Percentiles rank a stretch among this genome's conserved stretches.
phyloP scores from a whole-genome alignment of 78 protist genomes.

The Blattamonas nauphoetae region DNA sequence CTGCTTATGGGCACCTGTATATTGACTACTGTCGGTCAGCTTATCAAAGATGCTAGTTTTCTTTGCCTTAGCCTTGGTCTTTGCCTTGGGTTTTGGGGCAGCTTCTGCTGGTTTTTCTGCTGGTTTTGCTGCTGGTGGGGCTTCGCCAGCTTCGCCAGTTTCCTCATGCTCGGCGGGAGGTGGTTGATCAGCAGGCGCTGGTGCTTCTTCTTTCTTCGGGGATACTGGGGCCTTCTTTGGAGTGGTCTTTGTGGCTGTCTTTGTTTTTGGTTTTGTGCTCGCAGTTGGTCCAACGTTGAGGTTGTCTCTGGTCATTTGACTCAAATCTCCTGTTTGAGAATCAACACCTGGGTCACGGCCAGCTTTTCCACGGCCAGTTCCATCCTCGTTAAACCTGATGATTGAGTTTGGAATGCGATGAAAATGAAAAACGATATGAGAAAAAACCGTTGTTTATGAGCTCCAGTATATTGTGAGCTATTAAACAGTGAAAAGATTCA shows the following conservation, averaged over 20 bases:
- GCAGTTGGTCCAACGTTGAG: neutral
- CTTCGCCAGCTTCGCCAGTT: neutral
- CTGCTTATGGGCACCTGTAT: neutral
- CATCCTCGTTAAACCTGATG: neutral
- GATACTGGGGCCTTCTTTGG: neutral
- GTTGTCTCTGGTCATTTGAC: neutral
- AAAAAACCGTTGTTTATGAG: neutral
- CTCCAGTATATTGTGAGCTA: neutral
- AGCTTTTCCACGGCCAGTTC: slow-evolving; percentile 4
- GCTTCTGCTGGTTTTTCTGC: neutral
- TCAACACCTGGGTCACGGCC: slow-evolving; percentile 5
- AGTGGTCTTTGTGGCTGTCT: neutral
- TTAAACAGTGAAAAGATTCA: neutral
- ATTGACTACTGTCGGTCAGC: neutral
- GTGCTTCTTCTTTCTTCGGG: neutral
- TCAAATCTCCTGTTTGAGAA: slow-evolving; percentile 3
- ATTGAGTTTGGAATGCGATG: neutral
- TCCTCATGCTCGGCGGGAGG: neutral
- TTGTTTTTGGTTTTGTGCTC: neutral
- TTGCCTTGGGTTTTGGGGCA: neutral
- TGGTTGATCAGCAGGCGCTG: no score
- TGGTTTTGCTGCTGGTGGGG: neutral
- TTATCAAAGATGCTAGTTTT: neutral
- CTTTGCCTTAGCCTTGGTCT: no score
- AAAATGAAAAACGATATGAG: neutral